Evolutionary conservation across 106 monocot species (phyloP), one percentile per base, ranked within the genome.

Genomic region (Apostasia ramifera): DNA sequence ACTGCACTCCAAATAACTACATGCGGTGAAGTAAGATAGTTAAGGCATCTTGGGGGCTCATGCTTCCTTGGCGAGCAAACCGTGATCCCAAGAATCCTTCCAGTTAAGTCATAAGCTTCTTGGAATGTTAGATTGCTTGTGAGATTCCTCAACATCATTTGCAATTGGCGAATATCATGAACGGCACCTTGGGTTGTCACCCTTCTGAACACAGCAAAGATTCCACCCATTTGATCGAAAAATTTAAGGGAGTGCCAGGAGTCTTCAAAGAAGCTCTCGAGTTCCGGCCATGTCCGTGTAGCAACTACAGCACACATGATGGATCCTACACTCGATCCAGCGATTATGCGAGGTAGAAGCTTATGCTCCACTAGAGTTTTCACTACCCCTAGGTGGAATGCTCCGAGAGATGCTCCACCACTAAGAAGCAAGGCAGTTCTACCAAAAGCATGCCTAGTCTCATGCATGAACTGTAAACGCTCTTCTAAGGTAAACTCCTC

Each of bases 1-100:
- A 91, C 86, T 1, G 91, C 91, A 73, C 91, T 91, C 91, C 91
- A 91, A 55, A 91, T 91, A 12, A 91, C 86, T 40, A 91, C 91
- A 80, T 91, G 86, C 3, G 91, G 91, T 1, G 90, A 80, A 65
- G 90, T 90, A 70, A 90, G 68, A 55, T 91, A 91, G 61, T 91
- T 91, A 59, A 91, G 86, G 66, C 91, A 91, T 47, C 86, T 70
- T 5, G 91, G 83, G 39, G 91, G 91, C 73, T 86, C 91, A 57
- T 91, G 83, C 70, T 91, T 91, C 71, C 91, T 76, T 1, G 91
- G 79, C 5, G 91, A 91, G 67, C 91, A 91, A 70, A 91, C 86
- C 0, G 91, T 91, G 51, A 91, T 81, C 0, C 91, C 91, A 11
- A 91, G 91, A 52, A 91, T 71, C 42, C 86, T 72, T 2, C 91